Evolutionary conservation across 2,329 filamentous ascomycete species (phyloP), one percentile per base, ranked within the genome.

Genomic region (Aspergillus quadricinctus): DNA sequence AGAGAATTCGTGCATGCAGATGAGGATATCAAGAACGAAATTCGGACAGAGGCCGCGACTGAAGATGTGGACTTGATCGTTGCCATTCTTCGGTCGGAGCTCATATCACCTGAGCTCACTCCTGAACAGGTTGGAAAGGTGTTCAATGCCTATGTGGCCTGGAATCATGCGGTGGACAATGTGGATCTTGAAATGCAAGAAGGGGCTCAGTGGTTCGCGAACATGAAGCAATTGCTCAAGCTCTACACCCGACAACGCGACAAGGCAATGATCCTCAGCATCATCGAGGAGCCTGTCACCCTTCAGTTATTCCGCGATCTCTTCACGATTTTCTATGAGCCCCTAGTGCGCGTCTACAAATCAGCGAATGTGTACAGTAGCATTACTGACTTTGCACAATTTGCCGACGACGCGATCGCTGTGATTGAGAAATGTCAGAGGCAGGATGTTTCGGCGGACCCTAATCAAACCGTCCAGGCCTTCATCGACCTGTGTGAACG

Each of bases 261-360:
- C 73, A 99, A 99, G 84, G 81, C 87, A 31, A 97, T 96, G 92
- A 97, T 99, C 93, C 80, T 97, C 54, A 85, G 87, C 60, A 87
- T 97, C 67, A 94, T 99, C 52, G 92, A 97, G 75, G 93, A 99
- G 77, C 91, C 94, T 0, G 92, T 93, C n/a, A 97, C 94, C 0
- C 81, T 99, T n/a, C 89, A 95, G 70, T 82, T 99, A 28, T 94
- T 99, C 82, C 86, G 92, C 49, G 94, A 99, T 68, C 82, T 99
- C 25, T 97, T 99, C 73, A 96, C 92, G 35, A 97, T 99, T 70
- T 99, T 99, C 78, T 99, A 99, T 75, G 94, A 99, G 71, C 94
- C 94, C 0, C 85, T 99, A 23, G 91, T 99, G 17, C 85, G 94
- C 49, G 94, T 99, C 0, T 99, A 99, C 81, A 99, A 97, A 77